Conservation (phyloP, 2,329 filamentous ascomycete genomes). For the Canariomyces notabilis region DNA sequence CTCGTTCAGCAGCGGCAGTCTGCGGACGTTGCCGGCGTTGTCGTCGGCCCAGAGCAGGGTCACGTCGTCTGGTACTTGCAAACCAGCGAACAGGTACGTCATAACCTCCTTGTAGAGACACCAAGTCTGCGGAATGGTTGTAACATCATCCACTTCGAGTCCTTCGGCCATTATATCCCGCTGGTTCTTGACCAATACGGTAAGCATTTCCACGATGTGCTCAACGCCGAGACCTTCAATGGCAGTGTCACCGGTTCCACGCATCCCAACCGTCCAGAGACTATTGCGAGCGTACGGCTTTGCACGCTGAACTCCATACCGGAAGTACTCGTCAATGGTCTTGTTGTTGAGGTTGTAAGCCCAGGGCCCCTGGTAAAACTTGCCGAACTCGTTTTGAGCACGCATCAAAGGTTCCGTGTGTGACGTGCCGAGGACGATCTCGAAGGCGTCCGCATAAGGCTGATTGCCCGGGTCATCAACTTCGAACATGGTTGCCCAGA, state of each 20-base stretch:
- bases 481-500: constrained; percentile 66
- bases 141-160: constrained; percentile 44
- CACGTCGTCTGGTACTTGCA: constrained; percentile 59
- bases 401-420: constrained; percentile 70
- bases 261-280: constrained; percentile 65
- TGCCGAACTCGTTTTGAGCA: constrained; percentile 52
- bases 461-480: constrained; percentile 66
- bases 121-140: constrained; percentile 62
- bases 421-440: constrained; percentile 66
- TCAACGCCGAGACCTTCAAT: constrained; percentile 49
- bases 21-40: constrained; percentile 62
- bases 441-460: constrained; percentile 66
- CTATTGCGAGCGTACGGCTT: constrained; percentile 60
- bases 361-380: constrained; percentile 57
- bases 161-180: constrained; percentile 53
- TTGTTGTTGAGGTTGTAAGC: constrained; percentile 65
- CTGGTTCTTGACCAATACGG: constrained; percentile 57
- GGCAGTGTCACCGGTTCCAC: constrained; percentile 63
- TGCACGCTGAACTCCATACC: constrained; percentile 59
- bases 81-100: constrained; percentile 60
- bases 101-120: constrained; percentile 72
- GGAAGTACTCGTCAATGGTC: constrained; percentile 64
- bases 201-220: constrained; percentile 54
- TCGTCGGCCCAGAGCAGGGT: constrained; percentile 66
- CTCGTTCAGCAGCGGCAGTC: constrained; percentile 57